Evolutionary conservation across 345 rosid genomes (phyloP), one percentile per base, ranked within the genome.

Genomic region (Erucastrum elatum): DNA sequence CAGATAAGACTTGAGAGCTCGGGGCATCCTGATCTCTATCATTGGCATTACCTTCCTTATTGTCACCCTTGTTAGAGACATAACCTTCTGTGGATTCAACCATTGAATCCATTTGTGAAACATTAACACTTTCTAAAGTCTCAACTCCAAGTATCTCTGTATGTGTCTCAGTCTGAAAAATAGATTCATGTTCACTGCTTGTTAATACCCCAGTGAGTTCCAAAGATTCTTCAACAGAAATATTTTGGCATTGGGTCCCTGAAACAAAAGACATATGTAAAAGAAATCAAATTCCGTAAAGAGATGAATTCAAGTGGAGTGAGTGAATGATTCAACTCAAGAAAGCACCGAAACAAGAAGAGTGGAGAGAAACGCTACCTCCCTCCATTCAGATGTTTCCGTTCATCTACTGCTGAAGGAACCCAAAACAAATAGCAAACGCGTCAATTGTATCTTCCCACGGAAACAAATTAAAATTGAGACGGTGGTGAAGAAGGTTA

Each of bases 301-400:
- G n/a, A 55, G 3, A 66, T 5, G 6, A 35, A 35, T n/a, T 4
- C 39, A 55, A 69, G 10, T 15, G 4, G 25, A 56, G 25, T 21
- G 35, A 62, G 9, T 13, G 37, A 13, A 35, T 35, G 30, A 29
- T 2, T 29, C 3, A 29, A 29, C 30, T 35, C 39, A 35, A n/a
- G n/a, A n/a, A n/a, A n/a, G n/a, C n/a, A n/a, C n/a, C n/a, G n/a
- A n/a, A n/a, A n/a, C n/a, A n/a, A n/a, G n/a, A n/a, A n/a, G n/a
- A n/a, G n/a, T n/a, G n/a, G n/a, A n/a, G n/a, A n/a, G n/a, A n/a
- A n/a, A 35, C 39, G 39, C 39, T 90, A 94, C 98, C 98, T 92
- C 98, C 98, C 98, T 94, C 98, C 98, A 94, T 94, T 80, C 97
- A 89, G 66, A 74, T 88, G 82, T 69, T 86, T 83, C 87, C 78